Percentiles rank a stretch among this genome's conserved stretches.
These are phyloP conservation scores for Globisporangium nagaii DNA, from an alignment of 352 stramenopile genomes.

Conservation along the genomic window DNA sequence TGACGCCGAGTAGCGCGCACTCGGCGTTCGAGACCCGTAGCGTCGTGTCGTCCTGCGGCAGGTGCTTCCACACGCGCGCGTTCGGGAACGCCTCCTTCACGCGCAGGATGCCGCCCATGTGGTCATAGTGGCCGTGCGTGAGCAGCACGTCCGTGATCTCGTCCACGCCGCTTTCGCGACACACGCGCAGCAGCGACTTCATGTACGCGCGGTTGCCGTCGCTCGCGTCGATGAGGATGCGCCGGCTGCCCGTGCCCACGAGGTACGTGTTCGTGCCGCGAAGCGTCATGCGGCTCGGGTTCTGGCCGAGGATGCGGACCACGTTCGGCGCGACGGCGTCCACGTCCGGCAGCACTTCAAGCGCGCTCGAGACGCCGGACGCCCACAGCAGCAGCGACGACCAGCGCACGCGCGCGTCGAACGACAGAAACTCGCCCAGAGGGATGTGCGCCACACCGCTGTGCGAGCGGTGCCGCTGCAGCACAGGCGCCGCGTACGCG, in stretches of 20 bases:
- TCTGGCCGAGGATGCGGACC: slow-evolving; percentile 73
- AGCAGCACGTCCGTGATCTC: slow-evolving; percentile 78
- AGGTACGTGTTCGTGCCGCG: slow-evolving; percentile 90
- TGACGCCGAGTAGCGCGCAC: slow-evolving; percentile 39
- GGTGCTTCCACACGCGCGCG: slow-evolving; percentile 67
- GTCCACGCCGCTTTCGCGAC: slow-evolving; percentile 28
- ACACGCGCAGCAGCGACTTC: slow-evolving; percentile 30
- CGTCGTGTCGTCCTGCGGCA: slow-evolving; percentile 29
- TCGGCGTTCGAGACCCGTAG: slow-evolving; percentile 45
- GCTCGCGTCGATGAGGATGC: slow-evolving; percentile 76
- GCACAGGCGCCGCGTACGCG: neutral
- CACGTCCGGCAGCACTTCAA: slow-evolving; percentile 36
- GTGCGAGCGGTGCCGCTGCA: slow-evolving; percentile 4
- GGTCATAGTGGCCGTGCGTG: slow-evolving; percentile 87
- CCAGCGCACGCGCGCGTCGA: slow-evolving; percentile 34
- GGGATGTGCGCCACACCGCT: slow-evolving; percentile 17
- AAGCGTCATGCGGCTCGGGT: slow-evolving; percentile 87
- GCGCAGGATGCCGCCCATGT: slow-evolving; percentile 77
- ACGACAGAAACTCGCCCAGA: slow-evolving; percentile 27
- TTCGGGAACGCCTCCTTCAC: slow-evolving; percentile 46
- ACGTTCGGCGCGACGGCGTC: slow-evolving; percentile 39
- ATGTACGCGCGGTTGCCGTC: slow-evolving; percentile 68
- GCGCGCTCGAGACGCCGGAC: slow-evolving; percentile 32
- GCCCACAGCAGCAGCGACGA: slow-evolving; percentile 38
- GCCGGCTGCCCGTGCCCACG: slow-evolving; percentile 49